phyloP scores from a whole-genome alignment of 495 filamentous ascomycete species.

The Aspergillus funiculosus region DNA sequence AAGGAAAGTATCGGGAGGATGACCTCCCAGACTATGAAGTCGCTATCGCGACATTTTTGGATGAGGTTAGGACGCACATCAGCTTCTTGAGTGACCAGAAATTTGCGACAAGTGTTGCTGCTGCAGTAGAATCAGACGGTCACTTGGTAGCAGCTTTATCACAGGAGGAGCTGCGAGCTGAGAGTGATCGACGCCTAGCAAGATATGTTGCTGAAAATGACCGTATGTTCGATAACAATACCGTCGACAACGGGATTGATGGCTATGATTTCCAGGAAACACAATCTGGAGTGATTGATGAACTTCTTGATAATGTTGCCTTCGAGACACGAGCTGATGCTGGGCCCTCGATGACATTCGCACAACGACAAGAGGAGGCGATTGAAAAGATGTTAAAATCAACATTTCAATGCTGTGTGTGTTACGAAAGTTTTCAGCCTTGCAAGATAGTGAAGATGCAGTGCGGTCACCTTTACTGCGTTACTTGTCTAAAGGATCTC shows the following conservation, averaged over 20 bases:
- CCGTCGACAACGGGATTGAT: background rate
- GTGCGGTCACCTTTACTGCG: constrained; percentile 7
- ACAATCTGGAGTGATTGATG: background rate
- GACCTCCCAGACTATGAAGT: background rate
- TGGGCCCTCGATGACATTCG: background rate
- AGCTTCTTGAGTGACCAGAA: background rate
- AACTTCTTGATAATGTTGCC: background rate
- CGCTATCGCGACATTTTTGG: background rate
- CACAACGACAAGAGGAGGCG: constrained; percentile 2
- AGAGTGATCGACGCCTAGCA: background rate
- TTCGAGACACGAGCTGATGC: background rate
- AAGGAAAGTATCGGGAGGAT: background rate
- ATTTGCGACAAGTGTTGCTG: background rate
- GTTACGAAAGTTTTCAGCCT: background rate
- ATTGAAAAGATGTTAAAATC: background rate
- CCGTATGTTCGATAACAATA: background rate
- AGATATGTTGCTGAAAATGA: background rate
- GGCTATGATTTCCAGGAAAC: background rate
- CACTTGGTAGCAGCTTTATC: background rate
- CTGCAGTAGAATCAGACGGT: background rate
- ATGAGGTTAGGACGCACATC: background rate
- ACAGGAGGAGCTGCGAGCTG: background rate
- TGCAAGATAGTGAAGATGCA: background rate
- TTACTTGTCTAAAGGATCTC: constrained; percentile 19
- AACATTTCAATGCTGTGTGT: constrained; percentile 5